phyloP scores from a whole-genome alignment of 805 yeast genomes.

The Sugiyamaella lignohabitans region DNA sequence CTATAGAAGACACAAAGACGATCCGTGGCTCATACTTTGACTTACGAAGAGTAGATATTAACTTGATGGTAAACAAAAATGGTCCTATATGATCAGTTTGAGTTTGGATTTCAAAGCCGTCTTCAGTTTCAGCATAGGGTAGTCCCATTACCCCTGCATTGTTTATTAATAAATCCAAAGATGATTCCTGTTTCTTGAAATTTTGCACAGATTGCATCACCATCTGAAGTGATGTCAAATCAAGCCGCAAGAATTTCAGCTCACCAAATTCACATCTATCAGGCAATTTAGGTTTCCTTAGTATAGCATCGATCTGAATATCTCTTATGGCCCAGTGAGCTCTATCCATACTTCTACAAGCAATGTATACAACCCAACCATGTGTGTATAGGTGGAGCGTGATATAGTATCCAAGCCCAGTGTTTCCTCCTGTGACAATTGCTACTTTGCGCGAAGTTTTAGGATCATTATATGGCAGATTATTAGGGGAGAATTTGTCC shows the following conservation, averaged over 20 bases:
- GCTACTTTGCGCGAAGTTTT: conserved; percentile 38
- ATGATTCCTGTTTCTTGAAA: conserved; percentile 1
- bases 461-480: conserved; percentile 1
- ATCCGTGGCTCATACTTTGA: conserved; percentile 41
- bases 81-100: conserved; percentile 76
- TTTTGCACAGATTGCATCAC: conserved; percentile 2
- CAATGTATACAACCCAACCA: conserved; percentile 69
- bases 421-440: conserved; percentile 72
- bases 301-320: conserved; percentile 47
- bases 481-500: not conserved
- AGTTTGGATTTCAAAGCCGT: conserved; percentile 69
- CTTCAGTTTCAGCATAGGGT: conserved; percentile 56
- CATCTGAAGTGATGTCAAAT: conserved; percentile 14
- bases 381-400: conserved; percentile 71
- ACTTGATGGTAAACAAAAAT: conserved; percentile 55
- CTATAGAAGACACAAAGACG: conserved; percentile 57
- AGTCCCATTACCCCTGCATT: conserved; percentile 80
- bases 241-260: conserved; percentile 11
- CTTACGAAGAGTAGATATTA: conserved; percentile 48
- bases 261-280: conserved; percentile 11
- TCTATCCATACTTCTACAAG: conserved; percentile 57
- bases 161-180: conserved; percentile 56
- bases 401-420: conserved; percentile 75
- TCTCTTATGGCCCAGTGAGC: conserved; percentile 53
- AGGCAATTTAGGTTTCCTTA: conserved; percentile 18